Evolutionary conservation across 2,329 filamentous ascomycete genomes (phyloP), one percentile per base, ranked within the genome.

Genomic region (Westerdykella aurantiaca): DNA sequence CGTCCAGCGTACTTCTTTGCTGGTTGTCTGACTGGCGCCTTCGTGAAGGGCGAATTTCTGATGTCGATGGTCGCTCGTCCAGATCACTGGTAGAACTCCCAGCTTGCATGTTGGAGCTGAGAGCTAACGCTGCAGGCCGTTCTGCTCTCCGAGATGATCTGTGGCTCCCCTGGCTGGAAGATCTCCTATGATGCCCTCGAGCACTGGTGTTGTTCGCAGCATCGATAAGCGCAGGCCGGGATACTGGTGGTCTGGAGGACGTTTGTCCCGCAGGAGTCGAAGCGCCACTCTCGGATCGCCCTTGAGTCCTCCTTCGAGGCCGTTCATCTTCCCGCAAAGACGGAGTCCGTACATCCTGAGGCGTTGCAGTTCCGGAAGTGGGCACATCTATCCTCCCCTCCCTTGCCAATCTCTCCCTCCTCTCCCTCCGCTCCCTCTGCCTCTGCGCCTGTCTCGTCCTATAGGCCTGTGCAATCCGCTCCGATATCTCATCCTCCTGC

Each of bases 381-480:
- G 55, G 55, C 1, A 53, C 45, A 40, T 51, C 59, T 14, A 52
- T 45, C 31, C 54, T 44, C 44, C 47, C 70, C 57, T 56, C 78
- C 74, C 33, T 70, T 43, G 57, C 62, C 18, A 63, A 41, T 12
- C 62, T 56, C 12, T 66, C 62, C 34, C 61, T 48, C 35, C 64
- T 49, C 43, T 66, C 64, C 31, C 56, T 50, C 40, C 61, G 43
- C 44, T 67, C 69, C 11, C 78, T 73, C n/a, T 73, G 63, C 46
- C 79, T 71, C 48, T 83, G 81, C 35, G 76, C 78, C 59, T 94
- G 88, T 23, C 88, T 77, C 48, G 87, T 78, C 45, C 87, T 76
- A 60, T 94, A 95, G 2, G 88, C 88, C 58, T 94, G 87, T 2
- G 89, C 90, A 55, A 97, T 95, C 46, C 86, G 82, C 58, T 91